phyloP scores from a whole-genome alignment of 805 yeast genomes.

The Pichia phayaonensis region DNA sequence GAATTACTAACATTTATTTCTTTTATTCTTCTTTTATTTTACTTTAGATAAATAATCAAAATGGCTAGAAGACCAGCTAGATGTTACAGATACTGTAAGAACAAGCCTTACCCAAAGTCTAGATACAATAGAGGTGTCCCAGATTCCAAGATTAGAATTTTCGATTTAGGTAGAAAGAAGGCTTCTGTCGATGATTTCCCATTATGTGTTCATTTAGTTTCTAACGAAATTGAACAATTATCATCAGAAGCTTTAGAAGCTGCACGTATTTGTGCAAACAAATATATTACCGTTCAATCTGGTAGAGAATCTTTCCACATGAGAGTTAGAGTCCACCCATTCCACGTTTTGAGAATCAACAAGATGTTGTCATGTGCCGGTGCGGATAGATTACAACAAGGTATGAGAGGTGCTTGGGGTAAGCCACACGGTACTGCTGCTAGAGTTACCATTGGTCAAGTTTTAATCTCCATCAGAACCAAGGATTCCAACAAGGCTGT shows the following conservation, averaged over 20 bases:
- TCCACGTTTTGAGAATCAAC: slow-evolving; percentile 99
- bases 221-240: slow-evolving; percentile 98
- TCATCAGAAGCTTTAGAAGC: slow-evolving; percentile 99
- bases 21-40: background rate
- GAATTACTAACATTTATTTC: slow-evolving; percentile 9
- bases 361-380: slow-evolving; percentile 99
- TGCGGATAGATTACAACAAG: slow-evolving; percentile 99
- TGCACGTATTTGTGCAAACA: slow-evolving; percentile 99
- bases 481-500: slow-evolving; percentile 96
- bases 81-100: slow-evolving; percentile 99
- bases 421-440: slow-evolving; percentile 99
- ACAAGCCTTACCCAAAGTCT: slow-evolving; percentile 99
- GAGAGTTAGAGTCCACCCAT: slow-evolving; percentile 99
- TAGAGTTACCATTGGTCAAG: slow-evolving; percentile 97
- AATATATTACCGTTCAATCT: slow-evolving; percentile 93
- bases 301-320: slow-evolving; percentile 99
- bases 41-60: slow-evolving; percentile 37
- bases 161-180: slow-evolving; percentile 99
- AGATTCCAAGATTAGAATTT: slow-evolving; percentile 98
- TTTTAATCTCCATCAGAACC: slow-evolving; percentile 96
- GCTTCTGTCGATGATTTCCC: slow-evolving; percentile 99
- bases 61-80: slow-evolving; percentile 99
- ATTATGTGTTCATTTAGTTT: slow-evolving; percentile 97
- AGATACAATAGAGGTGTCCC: slow-evolving; percentile 99
- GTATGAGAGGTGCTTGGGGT: slow-evolving; percentile 99